Conservation (phyloP, 345 rosid species). For the Ceriops zippeliana region DNA sequence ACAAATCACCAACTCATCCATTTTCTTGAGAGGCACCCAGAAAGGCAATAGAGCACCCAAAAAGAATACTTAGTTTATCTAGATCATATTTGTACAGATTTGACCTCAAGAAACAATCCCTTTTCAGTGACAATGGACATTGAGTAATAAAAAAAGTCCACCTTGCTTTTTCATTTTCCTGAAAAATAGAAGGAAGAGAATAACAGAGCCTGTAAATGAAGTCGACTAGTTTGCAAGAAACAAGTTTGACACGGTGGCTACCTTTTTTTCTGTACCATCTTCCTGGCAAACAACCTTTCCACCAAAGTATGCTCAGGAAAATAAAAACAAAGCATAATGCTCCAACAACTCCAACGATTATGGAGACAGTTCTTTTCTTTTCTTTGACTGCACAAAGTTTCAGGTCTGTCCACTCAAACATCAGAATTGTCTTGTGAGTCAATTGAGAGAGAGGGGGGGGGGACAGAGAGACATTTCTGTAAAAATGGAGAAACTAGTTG, state of each 20-base stretch:
- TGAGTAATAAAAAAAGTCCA: too few relatives aligned
- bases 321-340: constrained; percentile 14
- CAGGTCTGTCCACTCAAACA: constrained; percentile 14
- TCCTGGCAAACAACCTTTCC: constrained; percentile 17
- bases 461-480: neutral
- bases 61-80: neutral
- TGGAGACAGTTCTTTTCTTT: constrained; percentile 11
- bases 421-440: neutral
- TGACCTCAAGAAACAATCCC: neutral
- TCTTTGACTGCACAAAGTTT: constrained; percentile 13
- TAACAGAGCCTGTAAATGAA: neutral
- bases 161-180: neutral
- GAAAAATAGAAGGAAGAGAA: neutral
- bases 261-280: constrained; percentile 16
- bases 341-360: constrained; percentile 19
- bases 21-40: neutral
- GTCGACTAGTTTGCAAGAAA: neutral
- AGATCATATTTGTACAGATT: neutral
- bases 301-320: constrained; percentile 22
- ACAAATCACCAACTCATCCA: neutral
- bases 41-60: neutral
- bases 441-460: neutral
- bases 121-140: neutral
- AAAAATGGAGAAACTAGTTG: too few relatives aligned
- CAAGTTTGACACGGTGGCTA: neutral